phyloP scores from a whole-genome alignment of 2,329 filamentous ascomycete species.

The Penicillium sp. region DNA sequence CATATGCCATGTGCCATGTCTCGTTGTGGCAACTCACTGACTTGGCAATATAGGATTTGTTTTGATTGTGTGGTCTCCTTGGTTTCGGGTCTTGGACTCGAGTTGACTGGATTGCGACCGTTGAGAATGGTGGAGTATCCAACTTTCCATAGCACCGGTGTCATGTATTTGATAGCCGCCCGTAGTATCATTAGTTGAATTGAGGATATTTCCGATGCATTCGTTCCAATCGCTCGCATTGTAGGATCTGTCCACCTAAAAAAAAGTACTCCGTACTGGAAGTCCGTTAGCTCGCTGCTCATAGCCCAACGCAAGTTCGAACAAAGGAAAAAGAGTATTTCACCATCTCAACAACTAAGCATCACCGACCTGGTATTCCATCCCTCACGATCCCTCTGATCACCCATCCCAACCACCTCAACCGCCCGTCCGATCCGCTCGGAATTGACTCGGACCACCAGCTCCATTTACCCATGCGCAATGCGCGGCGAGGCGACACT shows the following conservation, averaged over 20 bases:
- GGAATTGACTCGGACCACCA: conserved; percentile 8
- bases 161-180: neutral
- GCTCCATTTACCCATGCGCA: neutral
- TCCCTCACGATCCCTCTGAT: neutral
- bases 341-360: neutral
- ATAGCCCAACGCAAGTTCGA: too few species aligned
- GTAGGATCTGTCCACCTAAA: neutral
- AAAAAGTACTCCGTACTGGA: neutral
- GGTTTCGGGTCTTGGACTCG: conserved; percentile 10
- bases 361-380: too few species aligned
- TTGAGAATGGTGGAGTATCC: neutral
- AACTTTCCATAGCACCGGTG: neutral
- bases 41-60: conserved; percentile 46
- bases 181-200: neutral
- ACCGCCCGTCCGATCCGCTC: neutral
- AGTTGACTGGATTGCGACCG: neutral
- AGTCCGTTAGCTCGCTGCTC: neutral
- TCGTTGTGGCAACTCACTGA: conserved; percentile 28
- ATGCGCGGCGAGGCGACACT: neutral
- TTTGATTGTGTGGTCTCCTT: conserved; percentile 45
- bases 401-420: neutral
- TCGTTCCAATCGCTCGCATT: neutral
- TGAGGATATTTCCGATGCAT: neutral
- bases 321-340: neutral
- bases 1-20: conserved; percentile 1